Evolutionary conservation across 2,329 filamentous ascomycete genomes (phyloP), one percentile per base, ranked within the genome.

Genomic region (Aschersonia sp.): DNA sequence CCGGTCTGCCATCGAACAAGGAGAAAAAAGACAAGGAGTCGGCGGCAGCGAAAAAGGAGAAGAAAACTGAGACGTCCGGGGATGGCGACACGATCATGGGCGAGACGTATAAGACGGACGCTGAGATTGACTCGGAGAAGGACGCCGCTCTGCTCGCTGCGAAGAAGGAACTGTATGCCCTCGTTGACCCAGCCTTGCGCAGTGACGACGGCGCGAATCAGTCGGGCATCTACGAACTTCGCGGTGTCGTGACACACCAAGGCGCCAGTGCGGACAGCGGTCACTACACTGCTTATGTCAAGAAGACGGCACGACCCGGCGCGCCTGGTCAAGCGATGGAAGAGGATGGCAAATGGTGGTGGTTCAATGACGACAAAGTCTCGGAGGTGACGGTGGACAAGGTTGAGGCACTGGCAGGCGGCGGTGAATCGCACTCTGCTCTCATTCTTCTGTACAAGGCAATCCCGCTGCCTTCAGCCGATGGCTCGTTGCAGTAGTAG

Each of bases 331-430:
- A 88, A 70, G 73, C 79, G 58, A 80, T 78, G 47, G 80, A 85
- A 59, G 88, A 94, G 61, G 88, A 94, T 60, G 89, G 86, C 56
- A 95, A 89, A 59, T 98, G 92, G 92, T 98, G 92, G 91, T 98
- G 92, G 91, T 98, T 98, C 75, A 97, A 98, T 65, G 92, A 98
- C 59, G 91, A 98, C 62, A 94, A 89, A 70, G 92, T 98, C 35
- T 81, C 84, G 10, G 92, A 98, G 70, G 92, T 98, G 31, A 80
- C 87, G 12, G 73, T 79, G 30, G 91, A 97, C 58, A 92, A 94
- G 72, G 94, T 98, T 55, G 85, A 91, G 61, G 84, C 82, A 3
- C 75, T 98, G 46, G 78, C 89, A 46, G 94, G 92, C 50, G 92
- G 94, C 59, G 91, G 89, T 54, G 86, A 92, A 66, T 84, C 81